Evolutionary conservation across 495 filamentous ascomycete species (phyloP).

Genomic region (Sphaerosporella brunnea): DNA sequence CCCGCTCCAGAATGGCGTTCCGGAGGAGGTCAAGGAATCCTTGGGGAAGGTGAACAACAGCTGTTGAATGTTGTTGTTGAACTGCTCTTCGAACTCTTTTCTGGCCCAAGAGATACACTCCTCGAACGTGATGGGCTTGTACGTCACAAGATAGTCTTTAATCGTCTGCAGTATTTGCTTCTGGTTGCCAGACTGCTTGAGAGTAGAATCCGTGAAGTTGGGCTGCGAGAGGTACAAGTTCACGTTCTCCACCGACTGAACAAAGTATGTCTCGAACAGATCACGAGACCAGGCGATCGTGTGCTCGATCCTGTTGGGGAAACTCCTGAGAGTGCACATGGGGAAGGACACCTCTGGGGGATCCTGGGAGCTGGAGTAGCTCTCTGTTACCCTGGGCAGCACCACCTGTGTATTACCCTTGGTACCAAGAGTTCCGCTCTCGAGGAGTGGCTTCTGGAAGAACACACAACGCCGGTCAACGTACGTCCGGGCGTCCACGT

Average conservation of each 20-base stretch:
- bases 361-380: constrained; percentile 96
- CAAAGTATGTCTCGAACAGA: constrained; percentile 83
- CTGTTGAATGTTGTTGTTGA: constrained; percentile 93
- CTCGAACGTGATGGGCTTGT: constrained; percentile 82
- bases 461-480: constrained; percentile 96
- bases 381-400: constrained; percentile 78
- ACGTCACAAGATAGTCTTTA: constrained; percentile 74
- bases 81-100: constrained; percentile 86
- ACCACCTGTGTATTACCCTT: constrained; percentile 98
- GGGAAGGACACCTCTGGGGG: constrained; percentile 97
- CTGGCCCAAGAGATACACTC: constrained; percentile 93
- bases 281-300: constrained; percentile 98
- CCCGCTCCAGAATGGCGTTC: constrained; percentile 93
- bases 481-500: constrained; percentile 92
- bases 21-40: constrained; percentile 70
- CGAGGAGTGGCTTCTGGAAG: constrained; percentile 91
- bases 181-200: constrained; percentile 92
- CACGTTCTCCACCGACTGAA: constrained; percentile 81
- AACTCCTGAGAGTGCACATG: constrained; percentile 93
- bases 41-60: constrained; percentile 95
- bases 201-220: constrained; percentile 72
- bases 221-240: constrained; percentile 87
- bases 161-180: constrained; percentile 87
- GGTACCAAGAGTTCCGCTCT: constrained; percentile 92
- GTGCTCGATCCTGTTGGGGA: constrained; percentile 97